Evolutionary conservation across 768 basidiomycete species (phyloP).

Genomic region (Phylloporus sp.): DNA sequence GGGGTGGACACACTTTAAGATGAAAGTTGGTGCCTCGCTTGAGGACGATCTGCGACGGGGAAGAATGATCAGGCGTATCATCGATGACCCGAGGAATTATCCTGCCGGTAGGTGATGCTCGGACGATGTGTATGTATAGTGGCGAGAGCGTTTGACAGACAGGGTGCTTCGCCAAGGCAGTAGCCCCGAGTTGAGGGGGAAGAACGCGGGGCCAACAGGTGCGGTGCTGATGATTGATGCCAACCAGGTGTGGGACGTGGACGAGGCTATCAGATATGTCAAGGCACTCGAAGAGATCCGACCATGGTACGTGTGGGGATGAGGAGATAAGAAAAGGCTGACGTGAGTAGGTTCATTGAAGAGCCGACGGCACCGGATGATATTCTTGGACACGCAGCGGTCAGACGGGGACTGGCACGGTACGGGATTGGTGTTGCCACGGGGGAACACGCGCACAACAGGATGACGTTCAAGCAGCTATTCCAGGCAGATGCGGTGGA

Average conservation of each 20-base stretch:
- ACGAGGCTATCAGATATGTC: constrained; percentile 85
- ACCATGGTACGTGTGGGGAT: constrained; percentile 7
- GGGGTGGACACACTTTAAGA: constrained; percentile 98
- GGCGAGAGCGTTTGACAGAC: constrained; percentile 25
- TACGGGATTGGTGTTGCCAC: constrained; percentile 88
- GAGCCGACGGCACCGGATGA: constrained; percentile 93
- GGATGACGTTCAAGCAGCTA: constrained; percentile 94
- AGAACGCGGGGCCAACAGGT: constrained; percentile 91
- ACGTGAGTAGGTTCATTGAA: constrained; percentile 73
- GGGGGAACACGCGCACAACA: constrained; percentile 92
- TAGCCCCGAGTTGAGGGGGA: constrained; percentile 60
- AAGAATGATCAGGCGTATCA: constrained; percentile 82
- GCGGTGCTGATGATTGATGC: constrained; percentile 94
- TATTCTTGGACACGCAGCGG: constrained; percentile 77
- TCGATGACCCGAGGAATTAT: constrained; percentile 77
- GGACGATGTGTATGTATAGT: neutral
- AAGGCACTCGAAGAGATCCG: constrained; percentile 69
- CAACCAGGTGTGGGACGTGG: constrained; percentile 93
- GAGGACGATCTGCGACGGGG: constrained; percentile 81
- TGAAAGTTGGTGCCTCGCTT: constrained; percentile 88
- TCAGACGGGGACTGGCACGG: constrained; percentile 73
- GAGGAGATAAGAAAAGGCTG: constrained; percentile 4
- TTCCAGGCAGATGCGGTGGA: constrained; percentile 87
- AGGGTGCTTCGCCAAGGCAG: constrained; percentile 43
- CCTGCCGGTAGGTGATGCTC: constrained; percentile 47